These are phyloP conservation scores for Solanum hybrid DNA, from an alignment of 305 asterid species.

Conservation along the genomic window DNA sequence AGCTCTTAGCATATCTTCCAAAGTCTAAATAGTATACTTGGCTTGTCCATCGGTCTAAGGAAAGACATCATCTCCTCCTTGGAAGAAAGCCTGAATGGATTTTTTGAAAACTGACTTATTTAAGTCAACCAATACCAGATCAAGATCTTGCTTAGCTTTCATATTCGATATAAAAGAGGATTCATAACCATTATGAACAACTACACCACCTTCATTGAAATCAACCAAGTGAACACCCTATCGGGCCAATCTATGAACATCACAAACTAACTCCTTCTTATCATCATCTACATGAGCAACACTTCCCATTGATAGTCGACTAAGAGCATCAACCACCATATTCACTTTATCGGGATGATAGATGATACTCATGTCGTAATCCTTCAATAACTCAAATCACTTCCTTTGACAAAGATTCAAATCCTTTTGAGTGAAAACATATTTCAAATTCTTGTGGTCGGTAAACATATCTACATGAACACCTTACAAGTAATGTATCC, in stretches of 20 bases:
- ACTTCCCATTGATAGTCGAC: background rate
- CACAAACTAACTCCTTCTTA: background rate
- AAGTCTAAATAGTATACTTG: background rate
- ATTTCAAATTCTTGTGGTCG: background rate
- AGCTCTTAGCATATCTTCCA: background rate
- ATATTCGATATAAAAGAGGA: background rate
- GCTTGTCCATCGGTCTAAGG: background rate
- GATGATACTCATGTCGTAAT: background rate
- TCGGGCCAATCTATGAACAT: background rate
- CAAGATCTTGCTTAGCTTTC: background rate
- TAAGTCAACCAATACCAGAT: background rate
- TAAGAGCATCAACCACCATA: background rate
- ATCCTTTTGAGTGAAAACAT: background rate
- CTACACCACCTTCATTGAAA: background rate
- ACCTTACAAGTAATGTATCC: background rate
- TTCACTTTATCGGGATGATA: background rate
- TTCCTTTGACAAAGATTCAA: background rate
- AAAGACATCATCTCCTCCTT: background rate
- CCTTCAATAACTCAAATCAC: background rate
- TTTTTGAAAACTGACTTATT: too few species aligned
- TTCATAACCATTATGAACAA: background rate
- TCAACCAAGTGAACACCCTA: background rate
- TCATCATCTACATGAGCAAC: background rate
- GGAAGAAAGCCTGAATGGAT: background rate
- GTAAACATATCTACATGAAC: background rate